Evolutionary conservation across 805 yeast species (phyloP), one percentile per base, ranked within the genome.

Genomic region (Lachancea sp.): DNA sequence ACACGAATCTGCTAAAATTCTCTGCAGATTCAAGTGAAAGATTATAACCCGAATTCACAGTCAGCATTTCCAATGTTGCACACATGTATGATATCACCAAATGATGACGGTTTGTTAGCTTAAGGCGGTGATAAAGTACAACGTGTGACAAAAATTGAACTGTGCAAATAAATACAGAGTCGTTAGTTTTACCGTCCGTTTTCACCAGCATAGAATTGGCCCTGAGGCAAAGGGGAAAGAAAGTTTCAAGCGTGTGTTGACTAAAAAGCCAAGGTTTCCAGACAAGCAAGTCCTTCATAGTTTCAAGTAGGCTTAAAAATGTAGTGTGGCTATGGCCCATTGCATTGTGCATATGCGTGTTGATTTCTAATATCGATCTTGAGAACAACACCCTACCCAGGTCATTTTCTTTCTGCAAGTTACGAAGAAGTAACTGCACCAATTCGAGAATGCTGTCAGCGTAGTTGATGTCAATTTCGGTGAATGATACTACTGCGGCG

Each of bases 91-190:
- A 50, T 6, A 76, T 63, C 2, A 87, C 49, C 33, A 88, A 53
- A 56, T 87, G 95, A 52, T 84, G 79, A 55, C 97, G 76, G 26
- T 80, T 77, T 0, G 80, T 69, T 15, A 89, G 63, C 52, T 87
- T 74, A 54, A 67, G 75, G 39, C 96, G 72, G 51, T 86, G 92
- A 53, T 71, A 71, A 20, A 86, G 63, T 7, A 89, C 57, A 2
- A 84, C 61, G 26, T 72, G 70, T 0, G 95, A 79, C 19, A 83
- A 50, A 0, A 77, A 62, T 40, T 72, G 74, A 5, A 77, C 66
- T 3, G 74, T 47, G 4, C 54, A 45, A 2, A 61, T 41, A 51
- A 68, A 79, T 2, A 66, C 36, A 1, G 57, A 63, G 30, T 59
- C 60, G 12, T 53, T 48, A 1, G 34, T 21, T 8, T 30, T 29